phyloP scores from a whole-genome alignment of 2,329 filamentous ascomycete genomes.

The Pestalotiopsis fici region DNA sequence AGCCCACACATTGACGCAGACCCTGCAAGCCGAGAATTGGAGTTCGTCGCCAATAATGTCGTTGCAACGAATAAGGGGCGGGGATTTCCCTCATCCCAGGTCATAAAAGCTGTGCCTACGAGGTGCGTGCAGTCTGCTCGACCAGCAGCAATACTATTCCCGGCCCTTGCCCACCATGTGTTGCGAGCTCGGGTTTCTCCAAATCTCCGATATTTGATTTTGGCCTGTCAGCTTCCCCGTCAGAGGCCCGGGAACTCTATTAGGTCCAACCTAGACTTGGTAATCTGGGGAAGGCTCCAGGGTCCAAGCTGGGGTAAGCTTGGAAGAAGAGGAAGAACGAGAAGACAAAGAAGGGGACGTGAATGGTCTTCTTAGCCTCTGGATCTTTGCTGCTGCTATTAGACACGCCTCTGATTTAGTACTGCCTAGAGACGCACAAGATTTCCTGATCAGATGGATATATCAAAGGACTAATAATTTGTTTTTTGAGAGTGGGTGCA shows the following conservation, averaged over 20 bases:
- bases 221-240: not conserved
- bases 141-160: not conserved
- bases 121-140: not conserved
- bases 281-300: constrained; percentile 1
- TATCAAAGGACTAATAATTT: not conserved
- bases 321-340: not conserved
- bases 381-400: not conserved
- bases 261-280: not conserved
- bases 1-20: not conserved
- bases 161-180: not conserved
- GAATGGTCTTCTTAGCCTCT: not conserved
- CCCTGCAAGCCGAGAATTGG: not conserved
- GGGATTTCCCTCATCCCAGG: not conserved
- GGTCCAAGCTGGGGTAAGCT: not conserved
- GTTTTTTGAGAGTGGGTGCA: not conserved
- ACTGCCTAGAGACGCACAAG: not conserved
- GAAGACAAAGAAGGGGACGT: not conserved
- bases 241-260: not conserved
- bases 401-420: not conserved
- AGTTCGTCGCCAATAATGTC: not conserved
- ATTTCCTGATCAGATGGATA: not conserved
- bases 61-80: not conserved
- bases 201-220: not conserved
- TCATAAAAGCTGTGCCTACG: not conserved
- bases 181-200: constrained; percentile 2